Conservation (phyloP, 306 rosid genomes). For the Vigna nakashimae region DNA sequence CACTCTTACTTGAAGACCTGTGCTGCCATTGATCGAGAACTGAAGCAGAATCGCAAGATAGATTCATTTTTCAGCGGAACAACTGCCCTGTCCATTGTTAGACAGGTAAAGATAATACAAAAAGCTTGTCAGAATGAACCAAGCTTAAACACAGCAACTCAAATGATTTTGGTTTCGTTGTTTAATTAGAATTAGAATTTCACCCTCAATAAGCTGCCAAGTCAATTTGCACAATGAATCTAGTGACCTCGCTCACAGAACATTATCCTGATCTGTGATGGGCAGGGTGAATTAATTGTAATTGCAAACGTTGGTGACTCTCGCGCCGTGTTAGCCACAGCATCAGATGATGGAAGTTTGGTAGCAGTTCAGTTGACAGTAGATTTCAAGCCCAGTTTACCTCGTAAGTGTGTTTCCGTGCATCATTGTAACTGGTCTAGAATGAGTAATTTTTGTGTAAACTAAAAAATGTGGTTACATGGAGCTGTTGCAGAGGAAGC, state of each 20-base stretch:
- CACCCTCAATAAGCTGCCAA: neutral
- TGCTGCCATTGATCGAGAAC: conserved; percentile 75
- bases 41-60: conserved; percentile 65
- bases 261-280: neutral
- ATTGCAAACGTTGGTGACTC: conserved; percentile 91
- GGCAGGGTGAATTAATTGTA: conserved; percentile 69
- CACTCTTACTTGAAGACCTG: conserved; percentile 77
- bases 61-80: conserved; percentile 83
- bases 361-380: conserved; percentile 74
- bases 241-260: neutral
- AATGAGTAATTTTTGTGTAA: neutral
- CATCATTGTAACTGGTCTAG: neutral
- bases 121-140: neutral
- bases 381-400: conserved; percentile 92
- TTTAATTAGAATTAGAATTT: neutral
- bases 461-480: neutral
- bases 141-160: neutral
- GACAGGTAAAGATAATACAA: conserved; percentile 59
- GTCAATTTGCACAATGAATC: neutral
- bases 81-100: conserved; percentile 79
- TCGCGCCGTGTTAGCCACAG: conserved; percentile 84
- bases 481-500: conserved; percentile 67
- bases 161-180: neutral
- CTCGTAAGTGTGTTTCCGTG: conserved; percentile 60
- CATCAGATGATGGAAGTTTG: conserved; percentile 69